phyloP scores from a whole-genome alignment of 2,329 filamentous ascomycete species.

The Pestalotiopsis sp. region DNA sequence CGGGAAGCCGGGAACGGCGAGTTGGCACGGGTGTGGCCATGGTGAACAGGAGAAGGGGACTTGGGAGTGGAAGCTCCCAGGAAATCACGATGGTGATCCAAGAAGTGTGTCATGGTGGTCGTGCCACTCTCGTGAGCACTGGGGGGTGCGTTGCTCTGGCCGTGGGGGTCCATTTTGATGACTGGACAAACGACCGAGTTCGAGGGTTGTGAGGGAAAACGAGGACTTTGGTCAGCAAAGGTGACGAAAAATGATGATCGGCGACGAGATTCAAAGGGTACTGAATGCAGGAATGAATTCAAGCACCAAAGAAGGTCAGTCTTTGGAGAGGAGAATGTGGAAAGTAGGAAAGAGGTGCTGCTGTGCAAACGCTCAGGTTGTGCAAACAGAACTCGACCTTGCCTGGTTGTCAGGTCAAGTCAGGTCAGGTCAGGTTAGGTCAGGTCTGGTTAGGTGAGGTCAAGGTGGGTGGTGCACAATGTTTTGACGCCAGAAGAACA shows the following conservation, averaged over 20 bases:
- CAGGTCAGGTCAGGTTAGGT: not conserved
- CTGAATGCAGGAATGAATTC: not conserved
- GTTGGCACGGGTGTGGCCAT: not conserved
- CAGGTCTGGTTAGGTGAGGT: no score
- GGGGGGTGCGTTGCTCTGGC: constrained; percentile 13
- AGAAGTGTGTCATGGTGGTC: constrained; percentile 26
- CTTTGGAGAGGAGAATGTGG: not conserved
- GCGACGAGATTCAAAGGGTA: not conserved
- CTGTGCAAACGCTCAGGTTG: not conserved
- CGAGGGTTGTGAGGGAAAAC: not conserved
- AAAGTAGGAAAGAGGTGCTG: not conserved
- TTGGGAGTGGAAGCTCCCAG: not conserved
- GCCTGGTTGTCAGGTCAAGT: not conserved
- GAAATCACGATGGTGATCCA: constrained; percentile 11
- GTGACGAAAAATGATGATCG: not conserved
- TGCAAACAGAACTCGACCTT: not conserved
- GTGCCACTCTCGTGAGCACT: constrained; percentile 18
- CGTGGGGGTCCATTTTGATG: not conserved
- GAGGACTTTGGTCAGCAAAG: not conserved
- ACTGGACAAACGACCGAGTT: not conserved
- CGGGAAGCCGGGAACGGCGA: constrained; percentile 7
- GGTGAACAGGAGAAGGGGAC: constrained; percentile 1
- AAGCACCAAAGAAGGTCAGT: not conserved
- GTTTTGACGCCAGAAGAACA: no score
- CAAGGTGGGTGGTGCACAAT: no score